Percentiles rank a stretch among this genome's conserved stretches.
phyloP scores from a whole-genome alignment of 2,329 filamentous ascomycete genomes.

The Colletotrichum caudatum region DNA sequence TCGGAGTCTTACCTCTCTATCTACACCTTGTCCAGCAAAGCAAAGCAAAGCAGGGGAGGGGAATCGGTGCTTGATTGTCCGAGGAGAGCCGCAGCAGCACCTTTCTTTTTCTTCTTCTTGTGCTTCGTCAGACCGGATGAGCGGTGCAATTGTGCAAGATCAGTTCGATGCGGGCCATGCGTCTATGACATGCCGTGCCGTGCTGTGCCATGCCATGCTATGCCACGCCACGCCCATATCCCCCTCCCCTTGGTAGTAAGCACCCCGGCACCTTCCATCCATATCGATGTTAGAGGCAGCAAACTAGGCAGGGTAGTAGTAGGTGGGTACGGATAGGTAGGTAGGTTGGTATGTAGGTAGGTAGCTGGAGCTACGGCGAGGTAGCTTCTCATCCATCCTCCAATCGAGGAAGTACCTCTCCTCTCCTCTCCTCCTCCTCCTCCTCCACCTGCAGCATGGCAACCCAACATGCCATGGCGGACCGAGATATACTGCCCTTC shows the following conservation, averaged over 20 bases:
- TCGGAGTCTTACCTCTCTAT: constrained; percentile 2
- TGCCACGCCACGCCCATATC: not conserved
- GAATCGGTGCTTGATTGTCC: constrained; percentile 1
- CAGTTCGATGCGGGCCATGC: constrained; percentile 4
- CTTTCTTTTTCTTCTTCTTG: not conserved
- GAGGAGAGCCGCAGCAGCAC: not conserved
- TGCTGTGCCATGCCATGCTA: not conserved
- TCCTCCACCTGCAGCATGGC: constrained; percentile 5
- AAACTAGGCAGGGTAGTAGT: not conserved
- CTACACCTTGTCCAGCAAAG: not conserved
- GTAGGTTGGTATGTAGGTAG: too few species aligned
- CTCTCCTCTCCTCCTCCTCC: not conserved
- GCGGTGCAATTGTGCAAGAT: constrained; percentile 26
- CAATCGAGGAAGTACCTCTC: constrained; percentile 16
- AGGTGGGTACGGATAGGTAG: too few species aligned
- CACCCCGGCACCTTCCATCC: not conserved
- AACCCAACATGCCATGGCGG: constrained; percentile 28
- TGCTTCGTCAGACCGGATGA: not conserved
- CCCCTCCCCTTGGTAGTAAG: not conserved
- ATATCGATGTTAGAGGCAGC: constrained; percentile 12
- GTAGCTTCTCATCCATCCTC: constrained; percentile 18
- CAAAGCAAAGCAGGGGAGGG: too few species aligned
- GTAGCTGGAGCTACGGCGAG: not conserved
- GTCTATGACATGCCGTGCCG: not conserved
- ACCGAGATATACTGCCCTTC: constrained; percentile 1